Evolutionary conservation across 805 yeast genomes (phyloP).

Genomic region (Schwanniomyces sp.): DNA sequence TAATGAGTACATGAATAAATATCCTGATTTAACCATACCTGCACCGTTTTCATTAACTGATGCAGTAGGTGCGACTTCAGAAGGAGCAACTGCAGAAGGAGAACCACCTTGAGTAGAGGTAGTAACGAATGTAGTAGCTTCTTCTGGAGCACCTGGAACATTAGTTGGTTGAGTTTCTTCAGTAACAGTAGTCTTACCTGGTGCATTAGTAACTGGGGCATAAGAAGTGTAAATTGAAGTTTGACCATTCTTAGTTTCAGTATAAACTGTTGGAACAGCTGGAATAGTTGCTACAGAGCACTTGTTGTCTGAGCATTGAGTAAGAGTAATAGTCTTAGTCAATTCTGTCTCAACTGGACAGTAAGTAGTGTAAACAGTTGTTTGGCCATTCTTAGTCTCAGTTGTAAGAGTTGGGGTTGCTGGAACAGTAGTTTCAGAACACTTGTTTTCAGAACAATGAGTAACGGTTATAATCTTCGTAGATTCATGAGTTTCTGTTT

Average conservation of each 20-base stretch:
- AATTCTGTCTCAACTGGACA: conserved; percentile 8
- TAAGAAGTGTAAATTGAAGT: conserved; percentile 3
- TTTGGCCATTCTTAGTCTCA: conserved; percentile 5
- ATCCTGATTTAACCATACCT: conserved; percentile 1
- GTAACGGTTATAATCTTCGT: conserved; percentile 34
- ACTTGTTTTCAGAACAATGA: conserved; percentile 34
- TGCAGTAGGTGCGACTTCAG: conserved; percentile 5
- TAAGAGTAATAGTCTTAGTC: conserved; percentile 30
- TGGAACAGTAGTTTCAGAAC: conserved; percentile 22
- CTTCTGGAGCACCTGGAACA: conserved; percentile 8
- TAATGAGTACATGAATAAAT: conserved; percentile 18
- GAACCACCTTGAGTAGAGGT: neutral
- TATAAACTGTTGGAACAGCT: conserved; percentile 25
- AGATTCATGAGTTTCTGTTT: conserved; percentile 11
- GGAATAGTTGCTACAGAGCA: conserved; percentile 24
- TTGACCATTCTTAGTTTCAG: neutral
- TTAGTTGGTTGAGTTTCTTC: conserved; percentile 19
- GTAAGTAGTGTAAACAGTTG: conserved; percentile 8
- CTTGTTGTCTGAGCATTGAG: conserved; percentile 34
- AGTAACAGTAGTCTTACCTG: conserved; percentile 31
- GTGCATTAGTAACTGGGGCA: conserved; percentile 6
- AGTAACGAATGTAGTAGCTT: neutral
- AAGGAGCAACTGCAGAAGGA: neutral
- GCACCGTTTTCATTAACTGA: conserved; percentile 9
- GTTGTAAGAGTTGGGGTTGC: conserved; percentile 34